phyloP scores from a whole-genome alignment of 2,329 filamentous ascomycete genomes.

The Cordyceps cateniannulata region DNA sequence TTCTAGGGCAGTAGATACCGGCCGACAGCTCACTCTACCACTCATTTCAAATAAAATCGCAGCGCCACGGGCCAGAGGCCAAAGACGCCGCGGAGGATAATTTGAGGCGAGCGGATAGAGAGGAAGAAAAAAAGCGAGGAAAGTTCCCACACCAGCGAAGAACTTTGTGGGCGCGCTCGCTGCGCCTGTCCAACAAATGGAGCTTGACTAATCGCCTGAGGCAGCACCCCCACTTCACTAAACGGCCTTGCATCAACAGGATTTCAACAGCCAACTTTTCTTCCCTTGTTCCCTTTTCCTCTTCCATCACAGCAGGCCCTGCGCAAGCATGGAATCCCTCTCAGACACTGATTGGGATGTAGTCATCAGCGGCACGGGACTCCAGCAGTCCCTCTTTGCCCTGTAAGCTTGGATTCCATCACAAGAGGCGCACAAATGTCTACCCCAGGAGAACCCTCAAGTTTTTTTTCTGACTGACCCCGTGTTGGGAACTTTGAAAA shows the following conservation, averaged over 20 bases:
- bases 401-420: conserved; percentile 51
- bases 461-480: conserved; percentile 26
- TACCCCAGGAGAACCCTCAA: conserved; percentile 14
- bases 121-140: conserved; percentile 22
- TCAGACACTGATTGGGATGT: conserved; percentile 72
- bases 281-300: conserved; percentile 12
- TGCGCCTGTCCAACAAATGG: background rate
- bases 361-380: conserved; percentile 70
- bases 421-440: conserved; percentile 8
- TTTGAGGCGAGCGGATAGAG: conserved; percentile 34
- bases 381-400: conserved; percentile 73
- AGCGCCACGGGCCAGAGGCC: conserved; percentile 40
- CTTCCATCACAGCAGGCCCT: conserved; percentile 10
- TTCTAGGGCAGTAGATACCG: conserved; percentile 88
- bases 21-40: conserved; percentile 60
- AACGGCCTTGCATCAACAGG: background rate
- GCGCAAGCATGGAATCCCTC: conserved; percentile 61
- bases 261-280: conserved; percentile 15
- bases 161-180: conserved; percentile 6
- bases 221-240: conserved; percentile 11
- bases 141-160: conserved; percentile 1
- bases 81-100: conserved; percentile 15
- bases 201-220: background rate
- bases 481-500: conserved; percentile 24
- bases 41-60: conserved; percentile 46